Conservation (phyloP, 1,284 basidiomycete species). For the Porogramme epimiltina region DNA sequence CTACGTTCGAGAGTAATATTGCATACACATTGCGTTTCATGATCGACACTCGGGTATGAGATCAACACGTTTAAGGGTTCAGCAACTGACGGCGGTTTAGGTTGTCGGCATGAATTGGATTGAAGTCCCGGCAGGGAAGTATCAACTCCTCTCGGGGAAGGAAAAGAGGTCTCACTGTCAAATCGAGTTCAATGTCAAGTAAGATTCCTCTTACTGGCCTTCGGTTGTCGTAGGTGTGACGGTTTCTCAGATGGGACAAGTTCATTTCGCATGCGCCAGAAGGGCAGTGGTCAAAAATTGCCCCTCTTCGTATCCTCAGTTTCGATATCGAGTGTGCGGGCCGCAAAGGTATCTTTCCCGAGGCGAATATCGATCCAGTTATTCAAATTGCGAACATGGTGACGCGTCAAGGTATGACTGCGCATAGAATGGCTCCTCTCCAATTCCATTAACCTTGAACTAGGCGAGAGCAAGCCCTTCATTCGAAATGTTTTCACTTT, state of each 20-base stretch:
- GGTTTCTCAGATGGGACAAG: conserved; percentile 79
- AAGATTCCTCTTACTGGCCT: background rate
- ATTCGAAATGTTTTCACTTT: conserved; percentile 96
- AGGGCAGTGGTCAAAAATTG: conserved; percentile 87
- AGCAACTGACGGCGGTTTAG: conserved; percentile 41
- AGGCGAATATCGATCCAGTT: conserved; percentile 85
- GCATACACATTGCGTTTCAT: conserved; percentile 89
- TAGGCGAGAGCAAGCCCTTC: conserved; percentile 89
- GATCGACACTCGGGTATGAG: conserved; percentile 86
- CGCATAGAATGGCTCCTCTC: background rate
- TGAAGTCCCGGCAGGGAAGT: conserved; percentile 82
- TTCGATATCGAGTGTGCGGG: conserved; percentile 99
- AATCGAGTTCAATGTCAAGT: conserved; percentile 82
- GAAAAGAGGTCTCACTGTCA: conserved; percentile 82
- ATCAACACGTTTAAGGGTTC: background rate
- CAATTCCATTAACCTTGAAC: conserved; percentile 3
- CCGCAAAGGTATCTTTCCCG: conserved; percentile 93
- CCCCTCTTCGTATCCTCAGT: conserved; percentile 88
- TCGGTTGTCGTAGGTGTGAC: no score
- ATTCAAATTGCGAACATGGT: conserved; percentile 99
- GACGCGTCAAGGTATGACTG: conserved; percentile 79
- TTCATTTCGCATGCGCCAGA: conserved; percentile 90
- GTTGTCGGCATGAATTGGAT: conserved; percentile 99
- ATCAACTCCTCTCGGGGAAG: conserved; percentile 57
- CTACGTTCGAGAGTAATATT: conserved; percentile 93